phyloP scores from a whole-genome alignment of 768 basidiomycete species.

The Brasilioporus rufonigricans region DNA sequence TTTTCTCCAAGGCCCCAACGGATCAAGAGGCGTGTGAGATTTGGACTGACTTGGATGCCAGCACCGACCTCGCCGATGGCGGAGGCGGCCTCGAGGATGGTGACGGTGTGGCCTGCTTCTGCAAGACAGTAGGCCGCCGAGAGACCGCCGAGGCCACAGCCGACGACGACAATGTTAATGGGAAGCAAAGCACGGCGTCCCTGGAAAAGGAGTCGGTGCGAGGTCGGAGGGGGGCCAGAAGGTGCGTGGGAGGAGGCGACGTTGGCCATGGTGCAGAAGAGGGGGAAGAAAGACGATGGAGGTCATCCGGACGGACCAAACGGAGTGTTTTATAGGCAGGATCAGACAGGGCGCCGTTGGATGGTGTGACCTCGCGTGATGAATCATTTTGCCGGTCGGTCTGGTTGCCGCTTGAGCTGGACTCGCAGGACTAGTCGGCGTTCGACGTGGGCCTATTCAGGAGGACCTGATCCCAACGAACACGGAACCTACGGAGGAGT shows the following conservation, averaged over 20 bases:
- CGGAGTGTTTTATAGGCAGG: not conserved
- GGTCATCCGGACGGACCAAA: not conserved
- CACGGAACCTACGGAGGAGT: no score
- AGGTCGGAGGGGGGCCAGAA: no score
- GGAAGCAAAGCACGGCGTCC: slow-evolving; percentile 24
- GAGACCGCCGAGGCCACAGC: slow-evolving; percentile 51
- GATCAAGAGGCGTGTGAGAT: slow-evolving; percentile 44
- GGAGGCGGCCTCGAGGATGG: slow-evolving; percentile 43
- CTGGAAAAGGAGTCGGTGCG: slow-evolving; percentile 23
- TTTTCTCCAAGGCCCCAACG: slow-evolving; percentile 49
- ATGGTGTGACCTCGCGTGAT: no score
- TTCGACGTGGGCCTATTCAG: no score
- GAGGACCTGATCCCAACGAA: no score
- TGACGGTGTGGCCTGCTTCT: slow-evolving; percentile 46
- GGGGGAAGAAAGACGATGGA: no score
- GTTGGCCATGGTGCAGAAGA: not conserved
- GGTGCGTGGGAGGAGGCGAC: not conserved
- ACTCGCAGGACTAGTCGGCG: no score
- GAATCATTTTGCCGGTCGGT: not conserved
- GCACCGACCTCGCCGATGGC: slow-evolving; percentile 47
- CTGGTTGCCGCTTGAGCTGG: no score
- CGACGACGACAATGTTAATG: slow-evolving; percentile 43
- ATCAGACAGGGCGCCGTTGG: not conserved
- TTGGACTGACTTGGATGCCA: slow-evolving; percentile 47
- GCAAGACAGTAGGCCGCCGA: slow-evolving; percentile 45